phyloP scores from a whole-genome alignment of 106 monocot species.

The Dioscorea alata region DNA sequence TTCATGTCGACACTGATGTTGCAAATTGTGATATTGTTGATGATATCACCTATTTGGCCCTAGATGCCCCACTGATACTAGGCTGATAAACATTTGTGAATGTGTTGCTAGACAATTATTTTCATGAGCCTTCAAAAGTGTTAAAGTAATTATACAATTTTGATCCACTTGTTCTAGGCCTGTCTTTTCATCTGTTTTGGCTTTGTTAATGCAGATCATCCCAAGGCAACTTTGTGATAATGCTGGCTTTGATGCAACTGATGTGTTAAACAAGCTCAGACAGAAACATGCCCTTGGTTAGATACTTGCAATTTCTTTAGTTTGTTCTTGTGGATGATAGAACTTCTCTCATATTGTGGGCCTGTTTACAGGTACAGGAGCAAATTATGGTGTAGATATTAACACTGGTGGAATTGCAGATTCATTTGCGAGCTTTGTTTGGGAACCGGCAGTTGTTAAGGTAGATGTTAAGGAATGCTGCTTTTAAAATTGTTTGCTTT shows the following conservation, averaged over 20 bases:
- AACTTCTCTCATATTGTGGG: neutral
- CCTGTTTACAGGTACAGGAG: constrained; percentile 68
- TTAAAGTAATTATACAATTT: too few species aligned
- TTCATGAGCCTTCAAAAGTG: too few species aligned
- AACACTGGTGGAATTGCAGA: constrained; percentile 92
- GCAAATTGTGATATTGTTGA: too few species aligned
- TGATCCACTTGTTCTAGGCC: too few species aligned
- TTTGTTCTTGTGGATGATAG: neutral
- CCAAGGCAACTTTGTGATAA: constrained; percentile 96
- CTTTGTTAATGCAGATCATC: constrained; percentile 53
- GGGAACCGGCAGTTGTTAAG: constrained; percentile 98
- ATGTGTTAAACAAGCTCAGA: constrained; percentile 94
- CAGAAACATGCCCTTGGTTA: constrained; percentile 98
- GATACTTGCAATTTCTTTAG: constrained; percentile 1
- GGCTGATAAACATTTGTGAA: too few species aligned
- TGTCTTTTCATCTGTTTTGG: too few species aligned
- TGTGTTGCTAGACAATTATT: too few species aligned
- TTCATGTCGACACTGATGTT: too few species aligned
- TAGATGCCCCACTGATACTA: too few species aligned
- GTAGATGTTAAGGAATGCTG: constrained; percentile 15
- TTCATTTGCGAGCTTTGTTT: constrained; percentile 95
- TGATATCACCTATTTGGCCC: too few species aligned
- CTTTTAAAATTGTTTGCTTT: neutral
- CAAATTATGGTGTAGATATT: constrained; percentile 87
- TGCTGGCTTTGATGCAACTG: constrained; percentile 99